Evolutionary conservation across 2,329 filamentous ascomycete genomes (phyloP).

Genomic region (Fusarium sacchari): DNA sequence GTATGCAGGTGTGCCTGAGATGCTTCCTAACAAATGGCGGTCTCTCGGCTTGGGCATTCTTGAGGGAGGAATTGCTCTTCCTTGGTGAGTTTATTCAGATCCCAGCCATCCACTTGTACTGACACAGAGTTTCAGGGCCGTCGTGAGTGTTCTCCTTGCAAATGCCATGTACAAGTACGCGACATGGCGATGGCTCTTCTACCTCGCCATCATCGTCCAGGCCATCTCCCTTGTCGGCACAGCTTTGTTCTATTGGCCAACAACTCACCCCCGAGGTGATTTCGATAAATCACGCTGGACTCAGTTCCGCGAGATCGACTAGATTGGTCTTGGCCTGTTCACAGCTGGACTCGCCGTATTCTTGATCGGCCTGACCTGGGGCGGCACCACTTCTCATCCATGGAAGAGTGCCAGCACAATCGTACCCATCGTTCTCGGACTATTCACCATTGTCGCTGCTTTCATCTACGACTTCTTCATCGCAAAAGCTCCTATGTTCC

Average conservation of each 20-base stretch:
- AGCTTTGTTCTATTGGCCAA: constrained; percentile 21
- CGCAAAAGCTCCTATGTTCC: constrained; percentile 14
- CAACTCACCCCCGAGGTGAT: constrained; percentile 5
- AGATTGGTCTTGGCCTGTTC: constrained; percentile 1
- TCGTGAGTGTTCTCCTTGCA: neutral
- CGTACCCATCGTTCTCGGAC: neutral
- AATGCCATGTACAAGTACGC: constrained; percentile 10
- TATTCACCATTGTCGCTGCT: neutral
- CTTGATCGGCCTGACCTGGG: constrained; percentile 16
- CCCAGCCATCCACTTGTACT: accelerated
- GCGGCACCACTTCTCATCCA: neutral
- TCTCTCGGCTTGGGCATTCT: constrained; percentile 14
- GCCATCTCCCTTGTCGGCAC: constrained; percentile 7
- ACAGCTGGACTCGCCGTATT: neutral
- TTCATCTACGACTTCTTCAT: constrained; percentile 8
- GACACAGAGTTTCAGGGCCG: neutral
- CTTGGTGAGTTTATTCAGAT: neutral
- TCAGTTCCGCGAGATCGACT: constrained; percentile 20
- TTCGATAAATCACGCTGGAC: constrained; percentile 21
- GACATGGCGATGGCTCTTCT: constrained; percentile 20
- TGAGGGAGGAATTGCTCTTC: constrained; percentile 8
- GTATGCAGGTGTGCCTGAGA: constrained; percentile 20
- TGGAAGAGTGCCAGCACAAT: constrained; percentile 15
- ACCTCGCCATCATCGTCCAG: constrained; percentile 16
- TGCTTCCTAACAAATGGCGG: constrained; percentile 24